Conservation (phyloP, 2,329 filamentous ascomycete species). For the Aurifilum marmelostoma region DNA sequence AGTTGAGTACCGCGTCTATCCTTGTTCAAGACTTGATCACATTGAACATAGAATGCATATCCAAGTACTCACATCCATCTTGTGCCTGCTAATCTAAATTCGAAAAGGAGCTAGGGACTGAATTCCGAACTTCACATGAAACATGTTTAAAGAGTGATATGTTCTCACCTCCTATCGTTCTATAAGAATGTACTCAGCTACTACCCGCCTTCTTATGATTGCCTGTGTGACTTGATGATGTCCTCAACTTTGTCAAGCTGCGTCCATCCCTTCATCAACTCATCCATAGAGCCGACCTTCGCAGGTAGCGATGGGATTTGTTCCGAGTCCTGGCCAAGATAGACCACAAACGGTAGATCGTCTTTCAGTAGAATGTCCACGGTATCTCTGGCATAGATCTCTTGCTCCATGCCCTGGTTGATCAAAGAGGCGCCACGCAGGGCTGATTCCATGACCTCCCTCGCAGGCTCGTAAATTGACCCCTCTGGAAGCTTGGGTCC, state of each 20-base stretch:
- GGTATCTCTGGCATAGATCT: neutral
- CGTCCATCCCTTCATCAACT: neutral
- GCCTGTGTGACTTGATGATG: neutral
- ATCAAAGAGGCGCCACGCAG: neutral
- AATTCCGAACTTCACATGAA: too few species aligned
- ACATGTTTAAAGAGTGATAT: too few species aligned
- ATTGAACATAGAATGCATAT: too few species aligned
- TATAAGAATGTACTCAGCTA: too few species aligned
- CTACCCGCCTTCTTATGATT: too few species aligned
- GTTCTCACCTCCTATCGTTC: too few species aligned
- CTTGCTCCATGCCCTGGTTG: slow-evolving; percentile 1
- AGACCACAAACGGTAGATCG: slow-evolving; percentile 4
- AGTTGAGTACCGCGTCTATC: too few species aligned
- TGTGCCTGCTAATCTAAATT: too few species aligned
- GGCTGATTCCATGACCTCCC: neutral
- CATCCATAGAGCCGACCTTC: slow-evolving; percentile 7
- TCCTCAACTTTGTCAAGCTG: slow-evolving; percentile 13
- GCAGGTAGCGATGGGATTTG: neutral
- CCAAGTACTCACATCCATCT: too few species aligned
- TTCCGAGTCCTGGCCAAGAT: neutral
- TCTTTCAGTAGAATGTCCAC: neutral
- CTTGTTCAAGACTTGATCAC: too few species aligned
- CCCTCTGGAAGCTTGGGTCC: neutral
- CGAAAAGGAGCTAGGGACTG: too few species aligned
- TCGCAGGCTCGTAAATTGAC: slow-evolving; percentile 13